Evolutionary conservation across 345 rosid species (phyloP), one percentile per base, ranked within the genome.

Genomic region (Corchorus olitorius): DNA sequence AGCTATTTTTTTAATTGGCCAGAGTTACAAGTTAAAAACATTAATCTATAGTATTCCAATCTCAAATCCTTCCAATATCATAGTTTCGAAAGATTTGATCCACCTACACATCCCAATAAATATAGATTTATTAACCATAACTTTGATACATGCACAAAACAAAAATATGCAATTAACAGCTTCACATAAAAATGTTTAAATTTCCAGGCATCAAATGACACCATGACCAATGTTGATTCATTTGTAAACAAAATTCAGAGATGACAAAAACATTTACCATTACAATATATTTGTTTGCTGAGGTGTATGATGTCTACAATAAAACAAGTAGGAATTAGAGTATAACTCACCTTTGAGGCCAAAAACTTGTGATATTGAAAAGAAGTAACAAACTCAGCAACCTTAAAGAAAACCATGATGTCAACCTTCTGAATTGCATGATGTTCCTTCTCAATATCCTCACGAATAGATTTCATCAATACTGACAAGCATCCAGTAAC

Each of bases 371-470:
- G 88, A 85, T 86, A 86, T 43, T 92, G 99, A 80, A 92, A 92
- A 53, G 98, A 90, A 76, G 85, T 89, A 61, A 86, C 86, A 73
- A 93, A 89, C 83, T 96, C 93, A 67, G 94, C 94, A 80, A 91
- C 93, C 77, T 87, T 90, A 83, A 96, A 92, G 84, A 89, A 93
- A 58, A 83, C 79, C 79, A 89, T 77, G 22, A 92, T 78, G 81
- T 96, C 99, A 48, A 88, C 82, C 72, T 83, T 88, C 82, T 96
- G 99, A 81, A 96, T 76, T 73, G 92, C 84, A 39, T 76, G 92
- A 80, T 87, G 94, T 82, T 96, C 99, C 89, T 87, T 96, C 65
- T 91, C 95, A 35, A 93, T 91, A 83, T 93, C 98, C 73, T 93
- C 92, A 35, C 82, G 84, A 19, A 96, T 77, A 60, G 97, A 87